phyloP scores from a whole-genome alignment of 1,139 yeast genomes.

The Taphrina confusa region DNA sequence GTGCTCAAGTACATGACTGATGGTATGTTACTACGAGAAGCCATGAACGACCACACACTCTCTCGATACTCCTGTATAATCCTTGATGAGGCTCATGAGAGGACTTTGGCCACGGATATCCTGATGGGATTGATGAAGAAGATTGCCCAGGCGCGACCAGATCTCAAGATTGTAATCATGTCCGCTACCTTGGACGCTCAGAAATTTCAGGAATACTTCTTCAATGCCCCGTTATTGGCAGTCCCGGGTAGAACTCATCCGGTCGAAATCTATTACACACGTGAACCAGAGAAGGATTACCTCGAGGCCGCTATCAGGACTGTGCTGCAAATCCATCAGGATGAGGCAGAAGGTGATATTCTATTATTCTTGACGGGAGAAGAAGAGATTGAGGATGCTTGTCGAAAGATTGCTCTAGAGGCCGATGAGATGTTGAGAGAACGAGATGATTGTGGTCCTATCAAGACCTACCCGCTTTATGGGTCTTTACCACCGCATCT shows the following conservation, averaged over 20 bases:
- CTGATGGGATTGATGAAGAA: constrained; percentile 92
- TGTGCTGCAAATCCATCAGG: constrained; percentile 92
- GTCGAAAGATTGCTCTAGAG: constrained; percentile 81
- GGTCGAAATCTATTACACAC: constrained; percentile 93
- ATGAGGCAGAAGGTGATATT: constrained; percentile 92
- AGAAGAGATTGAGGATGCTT: constrained; percentile 97
- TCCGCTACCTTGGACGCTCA: constrained; percentile 98
- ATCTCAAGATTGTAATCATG: constrained; percentile 89
- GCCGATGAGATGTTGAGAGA: constrained; percentile 86
- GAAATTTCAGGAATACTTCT: constrained; percentile 86
- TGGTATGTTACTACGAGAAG: constrained; percentile 96
- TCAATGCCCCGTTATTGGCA: constrained; percentile 88
- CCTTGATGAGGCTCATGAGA: constrained; percentile 96
- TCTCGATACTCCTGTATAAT: constrained; percentile 82
- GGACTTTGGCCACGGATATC: constrained; percentile 94
- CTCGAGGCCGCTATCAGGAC: constrained; percentile 93
- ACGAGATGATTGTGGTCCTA: constrained; percentile 76
- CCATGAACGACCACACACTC: constrained; percentile 91
- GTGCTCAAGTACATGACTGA: constrained; percentile 95
- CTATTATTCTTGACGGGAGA: constrained; percentile 91
- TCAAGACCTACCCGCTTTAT: constrained; percentile 85
- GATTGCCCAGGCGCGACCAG: constrained; percentile 75
- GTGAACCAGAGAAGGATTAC: constrained; percentile 93
- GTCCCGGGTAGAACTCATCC: constrained; percentile 99
- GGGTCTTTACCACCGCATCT: constrained; percentile 95